Base-by-base conservation (phyloP, 2,329 filamentous ascomycete species). In the Acrocalymma vagum region DNA sequence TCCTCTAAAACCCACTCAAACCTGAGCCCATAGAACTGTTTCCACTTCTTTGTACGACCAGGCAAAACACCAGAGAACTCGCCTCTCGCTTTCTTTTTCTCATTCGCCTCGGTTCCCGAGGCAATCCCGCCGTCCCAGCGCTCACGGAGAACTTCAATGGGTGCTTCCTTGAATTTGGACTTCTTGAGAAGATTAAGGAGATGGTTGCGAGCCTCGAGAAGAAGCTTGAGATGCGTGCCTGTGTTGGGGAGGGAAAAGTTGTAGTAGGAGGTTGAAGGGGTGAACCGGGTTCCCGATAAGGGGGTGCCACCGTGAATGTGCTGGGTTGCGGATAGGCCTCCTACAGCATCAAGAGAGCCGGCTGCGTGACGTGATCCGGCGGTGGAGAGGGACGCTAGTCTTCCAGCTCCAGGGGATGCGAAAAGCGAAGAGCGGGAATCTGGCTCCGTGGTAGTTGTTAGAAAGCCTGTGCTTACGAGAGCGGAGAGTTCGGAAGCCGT, bases 1-100 rank as follows among this genome's bases (percentile, higher is more conserved):
- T 90, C 86, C 26, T 80, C 83, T 27, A 91, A 63, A 11, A 88
- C 76, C 85, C 85, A 91, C 43, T 86, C 79, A 66, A 90, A 91
- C 28, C 78, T 71, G 45, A 90, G 67, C 0, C 88, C 88, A 58
- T 82, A 81, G 49, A 89, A 88, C 20, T 81, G 78, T 61, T 78
- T 85, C 88, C 88, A 91, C 61, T 83, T 86, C 61, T 77, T 81
- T 11, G 84, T 87, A 57, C 80, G 73, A 0, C 83, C 83, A 0
- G 82, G 80, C 26, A 83, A 56, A 3, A 85, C 73, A 6, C 82
- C 83, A 5, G 65, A 66, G 54, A 79, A 82, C 55, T 84, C 81
- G 1, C 81, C 79, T 38, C 83, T 69, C 13, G 72, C 70, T 42
- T 73, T 75, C 67, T 80, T 83, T 13, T 74, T 74, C 42, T 71